phyloP scores from a whole-genome alignment of 352 stramenopile species.

The Sclerospora graminicola region DNA sequence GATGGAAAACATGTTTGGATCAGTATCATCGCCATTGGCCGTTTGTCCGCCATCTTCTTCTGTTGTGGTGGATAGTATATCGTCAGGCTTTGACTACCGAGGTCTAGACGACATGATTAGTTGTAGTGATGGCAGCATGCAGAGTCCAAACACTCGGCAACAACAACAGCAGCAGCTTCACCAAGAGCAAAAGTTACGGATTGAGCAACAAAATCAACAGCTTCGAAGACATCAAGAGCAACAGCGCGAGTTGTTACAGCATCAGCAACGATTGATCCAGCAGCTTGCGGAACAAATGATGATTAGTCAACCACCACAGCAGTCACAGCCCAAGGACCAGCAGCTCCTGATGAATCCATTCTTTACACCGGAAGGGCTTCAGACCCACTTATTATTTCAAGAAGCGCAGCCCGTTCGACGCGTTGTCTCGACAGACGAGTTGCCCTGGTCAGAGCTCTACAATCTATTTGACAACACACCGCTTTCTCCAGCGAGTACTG shows the following conservation, averaged over 20 bases:
- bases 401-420: slow-evolving; percentile 42
- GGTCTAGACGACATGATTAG: slow-evolving; percentile 29
- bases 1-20: slow-evolving; percentile 24
- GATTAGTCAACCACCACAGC: slow-evolving; percentile 28
- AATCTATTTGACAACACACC: slow-evolving; percentile 59
- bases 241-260: slow-evolving; percentile 18
- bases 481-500: slow-evolving; percentile 26
- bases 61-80: slow-evolving; percentile 21
- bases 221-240: slow-evolving; percentile 27
- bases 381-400: slow-evolving; percentile 57
- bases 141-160: slow-evolving; percentile 13
- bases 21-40: slow-evolving; percentile 15
- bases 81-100: slow-evolving; percentile 30
- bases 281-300: slow-evolving; percentile 28
- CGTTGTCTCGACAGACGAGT: slow-evolving; percentile 58
- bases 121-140: slow-evolving; percentile 13
- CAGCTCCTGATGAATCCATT: slow-evolving; percentile 9
- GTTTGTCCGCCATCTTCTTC: slow-evolving; percentile 18
- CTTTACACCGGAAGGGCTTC: slow-evolving; percentile 27
- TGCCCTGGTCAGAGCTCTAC: slow-evolving; percentile 77
- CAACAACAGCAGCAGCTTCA: slow-evolving; percentile 17
- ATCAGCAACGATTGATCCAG: slow-evolving; percentile 22
- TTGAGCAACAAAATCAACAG: slow-evolving; percentile 25
- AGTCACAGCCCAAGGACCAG: slow-evolving; percentile 20
- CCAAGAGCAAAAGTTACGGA: slow-evolving; percentile 16